These are phyloP conservation scores for Sarocladium strictum DNA, from an alignment of 2,329 filamentous ascomycete genomes.

Conservation along the genomic window DNA sequence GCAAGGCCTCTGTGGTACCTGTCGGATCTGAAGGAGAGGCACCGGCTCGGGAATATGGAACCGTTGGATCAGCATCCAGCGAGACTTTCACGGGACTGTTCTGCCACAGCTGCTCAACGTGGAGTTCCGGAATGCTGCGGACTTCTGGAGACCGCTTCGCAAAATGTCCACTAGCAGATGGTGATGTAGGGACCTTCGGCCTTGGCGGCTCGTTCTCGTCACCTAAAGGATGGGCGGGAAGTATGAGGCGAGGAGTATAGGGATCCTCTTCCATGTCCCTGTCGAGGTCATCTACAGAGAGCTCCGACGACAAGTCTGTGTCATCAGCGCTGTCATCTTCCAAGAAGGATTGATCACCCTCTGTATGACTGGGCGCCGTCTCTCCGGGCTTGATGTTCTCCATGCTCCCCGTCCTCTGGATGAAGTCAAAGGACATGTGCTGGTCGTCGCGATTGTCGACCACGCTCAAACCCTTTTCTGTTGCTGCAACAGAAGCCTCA, in stretches of 20 bases:
- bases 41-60: conserved; percentile 26
- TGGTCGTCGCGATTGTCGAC: conserved; percentile 18
- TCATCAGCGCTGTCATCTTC: conserved; percentile 46
- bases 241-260: conserved; percentile 15
- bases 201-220: conserved; percentile 11
- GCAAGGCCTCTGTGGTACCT: conserved; percentile 29
- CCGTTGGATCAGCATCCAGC: conserved; percentile 27
- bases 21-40: conserved; percentile 17
- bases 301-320: conserved; percentile 57
- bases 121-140: neutral
- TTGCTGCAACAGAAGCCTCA: conserved; percentile 19
- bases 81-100: conserved; percentile 11
- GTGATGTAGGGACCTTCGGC: neutral
- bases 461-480: conserved; percentile 16
- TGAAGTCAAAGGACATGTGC: conserved; percentile 47
- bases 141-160: neutral
- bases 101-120: conserved; percentile 6
- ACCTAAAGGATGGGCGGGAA: conserved; percentile 30
- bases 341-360: conserved; percentile 37
- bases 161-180: neutral
- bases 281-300: conserved; percentile 45
- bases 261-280: conserved; percentile 14
- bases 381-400: conserved; percentile 34
- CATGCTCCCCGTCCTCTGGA: conserved; percentile 48
- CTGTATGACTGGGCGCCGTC: conserved; percentile 21